These are phyloP conservation scores for Aechmea fasciata DNA, from an alignment of 176 grass and related monocot species.

Conservation along the genomic window DNA sequence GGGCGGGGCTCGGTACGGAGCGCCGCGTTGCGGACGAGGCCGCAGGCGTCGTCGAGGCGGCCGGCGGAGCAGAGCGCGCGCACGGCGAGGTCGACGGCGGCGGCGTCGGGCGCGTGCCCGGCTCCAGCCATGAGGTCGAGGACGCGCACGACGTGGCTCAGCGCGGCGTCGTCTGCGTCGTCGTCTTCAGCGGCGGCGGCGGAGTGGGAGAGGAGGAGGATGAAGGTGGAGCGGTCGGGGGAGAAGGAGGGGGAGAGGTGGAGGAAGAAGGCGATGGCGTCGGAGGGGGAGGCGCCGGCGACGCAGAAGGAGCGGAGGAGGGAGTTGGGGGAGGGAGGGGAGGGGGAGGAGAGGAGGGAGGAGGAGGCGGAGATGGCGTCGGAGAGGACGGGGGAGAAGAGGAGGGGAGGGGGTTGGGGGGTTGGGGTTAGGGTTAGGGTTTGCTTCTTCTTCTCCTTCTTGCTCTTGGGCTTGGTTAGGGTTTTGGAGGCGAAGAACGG, in stretches of 20 bases:
- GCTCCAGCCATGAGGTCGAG: slow-evolving; percentile 26
- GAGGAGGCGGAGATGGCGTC: slow-evolving; percentile 28
- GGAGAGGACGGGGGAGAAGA: slow-evolving; percentile 25
- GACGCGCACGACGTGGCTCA: slow-evolving; percentile 13
- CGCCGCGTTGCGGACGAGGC: slow-evolving; percentile 24
- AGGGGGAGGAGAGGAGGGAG: slow-evolving; percentile 24
- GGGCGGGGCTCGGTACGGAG: background rate
- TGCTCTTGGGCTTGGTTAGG: background rate
- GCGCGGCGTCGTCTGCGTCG: background rate
- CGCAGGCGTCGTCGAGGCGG: slow-evolving; percentile 36
- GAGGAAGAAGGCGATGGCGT: slow-evolving; percentile 23
- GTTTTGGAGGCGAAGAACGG: background rate
- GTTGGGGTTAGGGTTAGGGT: background rate
- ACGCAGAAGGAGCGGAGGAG: slow-evolving; percentile 48
- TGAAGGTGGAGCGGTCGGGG: slow-evolving; percentile 25
- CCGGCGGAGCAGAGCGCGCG: slow-evolving; percentile 33
- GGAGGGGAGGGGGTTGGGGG: slow-evolving; percentile 2
- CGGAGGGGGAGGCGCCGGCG: slow-evolving; percentile 28
- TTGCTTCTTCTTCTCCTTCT: slow-evolving; percentile 9
- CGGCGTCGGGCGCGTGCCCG: slow-evolving; percentile 21
- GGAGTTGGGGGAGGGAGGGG: slow-evolving; percentile 36
- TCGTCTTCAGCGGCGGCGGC: slow-evolving; percentile 16
- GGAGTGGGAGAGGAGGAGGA: slow-evolving; percentile 32
- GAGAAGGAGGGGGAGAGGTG: slow-evolving; percentile 22
- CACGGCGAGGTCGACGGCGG: slow-evolving; percentile 33